phyloP scores from a whole-genome alignment of 2,329 filamentous ascomycete species.

The Penicillium sp. region DNA sequence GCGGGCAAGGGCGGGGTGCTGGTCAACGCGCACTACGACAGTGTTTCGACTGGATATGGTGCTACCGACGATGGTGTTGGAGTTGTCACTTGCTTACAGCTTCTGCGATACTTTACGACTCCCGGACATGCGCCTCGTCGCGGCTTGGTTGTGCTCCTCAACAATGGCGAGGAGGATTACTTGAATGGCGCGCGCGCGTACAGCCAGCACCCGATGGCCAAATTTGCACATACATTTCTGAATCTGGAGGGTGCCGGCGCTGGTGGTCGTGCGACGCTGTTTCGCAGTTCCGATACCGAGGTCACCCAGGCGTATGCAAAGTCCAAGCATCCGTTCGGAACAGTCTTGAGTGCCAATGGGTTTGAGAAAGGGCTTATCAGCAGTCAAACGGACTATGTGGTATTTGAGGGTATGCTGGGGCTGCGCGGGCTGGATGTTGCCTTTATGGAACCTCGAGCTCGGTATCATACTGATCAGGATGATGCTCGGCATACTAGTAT shows the following conservation, averaged over 20 bases:
- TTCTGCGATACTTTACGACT: conserved; percentile 78
- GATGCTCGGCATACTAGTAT: conserved; percentile 66
- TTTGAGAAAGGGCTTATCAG: conserved; percentile 72
- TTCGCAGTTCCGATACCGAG: conserved; percentile 81
- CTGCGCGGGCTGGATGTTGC: conserved; percentile 86
- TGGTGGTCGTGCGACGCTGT: conserved; percentile 78
- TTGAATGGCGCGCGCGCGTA: conserved; percentile 83
- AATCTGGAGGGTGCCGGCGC: conserved; percentile 94
- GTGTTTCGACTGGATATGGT: conserved; percentile 83
- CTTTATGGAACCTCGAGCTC: conserved; percentile 76
- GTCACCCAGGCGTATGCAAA: conserved; percentile 72
- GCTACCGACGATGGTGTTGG: conserved; percentile 92
- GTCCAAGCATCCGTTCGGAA: conserved; percentile 71
- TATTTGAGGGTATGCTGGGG: conserved; percentile 71
- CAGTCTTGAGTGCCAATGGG: conserved; percentile 73
- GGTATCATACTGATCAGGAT: conserved; percentile 90
- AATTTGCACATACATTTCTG: conserved; percentile 78
- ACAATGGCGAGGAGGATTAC: conserved; percentile 94
- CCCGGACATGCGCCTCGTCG: conserved; percentile 65
- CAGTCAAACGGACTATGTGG: conserved; percentile 83
- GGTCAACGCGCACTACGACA: conserved; percentile 93
- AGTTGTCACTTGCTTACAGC: conserved; percentile 76
- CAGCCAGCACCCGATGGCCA: conserved; percentile 71
- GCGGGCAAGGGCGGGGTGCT: conserved; percentile 69
- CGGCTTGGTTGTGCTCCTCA: conserved; percentile 78